Evolutionary conservation across 2,329 filamentous ascomycete species (phyloP).

Genomic region (Tolypocladium inflatum): DNA sequence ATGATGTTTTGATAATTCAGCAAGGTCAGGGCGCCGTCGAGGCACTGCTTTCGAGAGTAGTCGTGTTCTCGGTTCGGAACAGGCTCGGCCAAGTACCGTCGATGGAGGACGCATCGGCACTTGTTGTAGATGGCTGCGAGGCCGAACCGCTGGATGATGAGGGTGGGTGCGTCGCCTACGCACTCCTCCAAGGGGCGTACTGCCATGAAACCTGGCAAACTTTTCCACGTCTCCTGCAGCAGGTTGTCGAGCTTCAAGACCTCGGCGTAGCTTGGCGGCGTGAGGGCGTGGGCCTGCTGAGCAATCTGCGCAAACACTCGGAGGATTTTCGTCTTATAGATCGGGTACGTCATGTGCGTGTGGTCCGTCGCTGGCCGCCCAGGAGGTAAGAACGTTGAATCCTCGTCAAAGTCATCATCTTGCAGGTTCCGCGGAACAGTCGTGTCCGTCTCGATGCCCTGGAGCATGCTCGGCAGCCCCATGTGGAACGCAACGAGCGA

Average conservation of each 20-base stretch:
- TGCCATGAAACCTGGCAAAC: constrained; percentile 38
- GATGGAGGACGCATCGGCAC: constrained; percentile 44
- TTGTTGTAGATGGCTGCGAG: constrained; percentile 44
- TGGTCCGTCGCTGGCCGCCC: constrained; percentile 48
- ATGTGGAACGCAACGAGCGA: constrained; percentile 57
- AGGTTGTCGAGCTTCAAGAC: constrained; percentile 36
- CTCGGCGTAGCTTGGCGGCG: constrained; percentile 36
- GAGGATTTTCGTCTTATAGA: constrained; percentile 39
- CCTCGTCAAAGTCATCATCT: constrained; percentile 55
- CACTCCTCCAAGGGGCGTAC: constrained; percentile 37
- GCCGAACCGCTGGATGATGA: constrained; percentile 43
- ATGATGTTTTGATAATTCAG: constrained; percentile 38
- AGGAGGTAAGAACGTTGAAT: constrained; percentile 43
- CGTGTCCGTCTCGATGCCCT: constrained; percentile 54
- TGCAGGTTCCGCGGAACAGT: constrained; percentile 50
- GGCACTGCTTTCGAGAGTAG: constrained; percentile 41
- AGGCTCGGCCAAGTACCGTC: constrained; percentile 39
- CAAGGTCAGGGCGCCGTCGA: constrained; percentile 38
- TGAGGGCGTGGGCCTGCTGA: constrained; percentile 37
- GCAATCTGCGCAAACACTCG: constrained; percentile 41
- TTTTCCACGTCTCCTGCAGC: constrained; percentile 34
- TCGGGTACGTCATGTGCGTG: constrained; percentile 47
- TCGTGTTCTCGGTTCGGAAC: constrained; percentile 33
- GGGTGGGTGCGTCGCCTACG: constrained; percentile 35
- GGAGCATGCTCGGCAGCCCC: constrained; percentile 57